These are phyloP conservation scores for Euphorbia corollata DNA, from an alignment of 441 rosid genomes.

Conservation along the genomic window DNA sequence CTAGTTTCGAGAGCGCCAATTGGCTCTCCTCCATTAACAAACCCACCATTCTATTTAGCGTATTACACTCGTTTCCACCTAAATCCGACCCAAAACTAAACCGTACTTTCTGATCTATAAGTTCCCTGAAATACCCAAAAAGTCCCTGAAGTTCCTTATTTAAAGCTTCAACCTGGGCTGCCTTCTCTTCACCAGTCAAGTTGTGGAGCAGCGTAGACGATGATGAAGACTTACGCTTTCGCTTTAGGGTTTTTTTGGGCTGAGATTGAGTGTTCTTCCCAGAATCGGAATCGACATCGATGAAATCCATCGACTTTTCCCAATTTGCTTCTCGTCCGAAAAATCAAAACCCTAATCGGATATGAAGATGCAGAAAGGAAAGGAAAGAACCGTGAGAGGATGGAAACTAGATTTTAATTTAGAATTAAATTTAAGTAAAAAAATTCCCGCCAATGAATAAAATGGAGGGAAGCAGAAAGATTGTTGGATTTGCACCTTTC, in stretches of 20 bases:
- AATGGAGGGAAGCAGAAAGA: no score
- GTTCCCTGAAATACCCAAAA: conserved; percentile 41
- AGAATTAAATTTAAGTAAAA: no score
- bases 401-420: no score
- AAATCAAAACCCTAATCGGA: conserved; percentile 8
- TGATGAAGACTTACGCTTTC: conserved; percentile 8
- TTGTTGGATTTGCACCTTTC: no score
- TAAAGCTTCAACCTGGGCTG: conserved; percentile 36
- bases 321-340: not conserved
- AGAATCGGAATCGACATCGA: conserved; percentile 15
- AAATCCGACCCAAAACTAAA: not conserved
- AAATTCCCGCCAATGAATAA: no score
- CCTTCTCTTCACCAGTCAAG: conserved; percentile 34
- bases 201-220: not conserved
- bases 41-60: not conserved
- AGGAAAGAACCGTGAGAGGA: no score
- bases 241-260: not conserved
- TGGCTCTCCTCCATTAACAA: not conserved
- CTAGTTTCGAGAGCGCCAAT: conserved; percentile 41
- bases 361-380: no score
- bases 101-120: conserved; percentile 33
- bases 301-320: not conserved
- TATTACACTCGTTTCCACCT: not conserved
- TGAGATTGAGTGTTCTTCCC: not conserved
- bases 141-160: conserved; percentile 42